These are phyloP conservation scores for Talaromyces sp. DNA, from an alignment of 2,329 filamentous ascomycete genomes.

Conservation along the genomic window DNA sequence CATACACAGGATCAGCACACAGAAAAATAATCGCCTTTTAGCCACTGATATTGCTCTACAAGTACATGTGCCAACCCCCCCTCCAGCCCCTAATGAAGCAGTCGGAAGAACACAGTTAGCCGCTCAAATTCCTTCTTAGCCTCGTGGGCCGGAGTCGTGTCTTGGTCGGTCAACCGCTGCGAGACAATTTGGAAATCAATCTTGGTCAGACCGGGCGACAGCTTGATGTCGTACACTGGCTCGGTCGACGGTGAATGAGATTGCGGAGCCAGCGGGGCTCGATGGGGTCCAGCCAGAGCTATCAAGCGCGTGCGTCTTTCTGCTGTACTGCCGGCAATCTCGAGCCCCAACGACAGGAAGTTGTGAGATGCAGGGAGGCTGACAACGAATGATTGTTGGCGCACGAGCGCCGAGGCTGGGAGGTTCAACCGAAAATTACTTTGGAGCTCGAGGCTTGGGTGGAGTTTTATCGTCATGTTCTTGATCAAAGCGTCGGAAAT, in stretches of 20 bases:
- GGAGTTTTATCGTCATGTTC: slow-evolving; percentile 60
- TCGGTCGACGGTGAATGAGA: slow-evolving; percentile 46
- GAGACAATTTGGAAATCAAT: slow-evolving; percentile 75
- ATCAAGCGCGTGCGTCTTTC: slow-evolving; percentile 71
- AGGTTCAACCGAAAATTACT: slow-evolving; percentile 60
- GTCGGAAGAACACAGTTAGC: slow-evolving; percentile 67
- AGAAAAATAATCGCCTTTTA: not conserved
- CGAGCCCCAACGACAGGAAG: slow-evolving; percentile 65
- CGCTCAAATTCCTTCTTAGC: slow-evolving; percentile 66
- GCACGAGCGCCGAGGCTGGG: slow-evolving; percentile 57
- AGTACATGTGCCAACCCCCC: not conserved
- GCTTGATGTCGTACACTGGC: slow-evolving; percentile 67
- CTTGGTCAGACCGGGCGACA: slow-evolving; percentile 68
- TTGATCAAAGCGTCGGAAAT: slow-evolving; percentile 59
- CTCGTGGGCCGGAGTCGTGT: slow-evolving; percentile 47
- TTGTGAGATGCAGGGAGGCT: slow-evolving; percentile 62
- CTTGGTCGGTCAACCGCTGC: slow-evolving; percentile 55
- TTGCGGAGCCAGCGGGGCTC: slow-evolving; percentile 54
- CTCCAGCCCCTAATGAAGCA: slow-evolving; percentile 42
- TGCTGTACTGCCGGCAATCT: slow-evolving; percentile 57
- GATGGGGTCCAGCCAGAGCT: slow-evolving; percentile 61
- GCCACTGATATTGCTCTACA: not conserved
- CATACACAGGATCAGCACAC: not conserved
- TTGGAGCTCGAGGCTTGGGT: slow-evolving; percentile 58
- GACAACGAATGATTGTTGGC: slow-evolving; percentile 67